Percentiles rank a stretch among this genome's conserved stretches.
phyloP scores from a whole-genome alignment of 1,284 basidiomycete genomes.

The Phenoliferia sp. region DNA sequence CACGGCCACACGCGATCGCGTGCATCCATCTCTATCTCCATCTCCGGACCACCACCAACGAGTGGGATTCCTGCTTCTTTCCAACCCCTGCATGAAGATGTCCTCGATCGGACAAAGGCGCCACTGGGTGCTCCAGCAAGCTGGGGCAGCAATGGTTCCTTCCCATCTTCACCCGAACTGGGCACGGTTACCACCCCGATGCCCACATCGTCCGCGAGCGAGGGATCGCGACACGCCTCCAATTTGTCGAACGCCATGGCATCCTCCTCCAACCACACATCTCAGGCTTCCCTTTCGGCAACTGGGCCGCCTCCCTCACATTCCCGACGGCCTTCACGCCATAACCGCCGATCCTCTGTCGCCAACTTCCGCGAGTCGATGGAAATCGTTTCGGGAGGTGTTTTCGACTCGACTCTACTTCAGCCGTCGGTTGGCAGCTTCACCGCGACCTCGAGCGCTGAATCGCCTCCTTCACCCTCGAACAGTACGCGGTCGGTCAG shows the following conservation, averaged over 20 bases:
- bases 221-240: neutral
- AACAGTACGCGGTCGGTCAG: neutral
- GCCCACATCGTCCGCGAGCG: neutral
- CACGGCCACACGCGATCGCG: constrained; percentile 30
- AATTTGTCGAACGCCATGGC: neutral
- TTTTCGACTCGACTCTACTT: constrained; percentile 9
- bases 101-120: neutral
- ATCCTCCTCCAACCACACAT: neutral
- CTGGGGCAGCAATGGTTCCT: constrained; percentile 2
- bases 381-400: constrained; percentile 34
- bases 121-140: constrained; percentile 11
- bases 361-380: constrained; percentile 37
- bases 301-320: constrained; percentile 16
- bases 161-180: neutral
- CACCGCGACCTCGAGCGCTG: neutral
- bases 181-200: neutral
- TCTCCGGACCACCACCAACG: constrained; percentile 8
- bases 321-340: constrained; percentile 32
- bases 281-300: neutral
- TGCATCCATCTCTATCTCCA: constrained; percentile 30
- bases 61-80: neutral
- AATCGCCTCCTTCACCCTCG: neutral
- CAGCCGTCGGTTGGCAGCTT: constrained; percentile 28
- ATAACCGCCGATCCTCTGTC: constrained; percentile 32
- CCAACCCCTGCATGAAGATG: neutral